Conservation (phyloP, 2,329 filamentous ascomycete genomes). For the Atkinsonella texensis region DNA sequence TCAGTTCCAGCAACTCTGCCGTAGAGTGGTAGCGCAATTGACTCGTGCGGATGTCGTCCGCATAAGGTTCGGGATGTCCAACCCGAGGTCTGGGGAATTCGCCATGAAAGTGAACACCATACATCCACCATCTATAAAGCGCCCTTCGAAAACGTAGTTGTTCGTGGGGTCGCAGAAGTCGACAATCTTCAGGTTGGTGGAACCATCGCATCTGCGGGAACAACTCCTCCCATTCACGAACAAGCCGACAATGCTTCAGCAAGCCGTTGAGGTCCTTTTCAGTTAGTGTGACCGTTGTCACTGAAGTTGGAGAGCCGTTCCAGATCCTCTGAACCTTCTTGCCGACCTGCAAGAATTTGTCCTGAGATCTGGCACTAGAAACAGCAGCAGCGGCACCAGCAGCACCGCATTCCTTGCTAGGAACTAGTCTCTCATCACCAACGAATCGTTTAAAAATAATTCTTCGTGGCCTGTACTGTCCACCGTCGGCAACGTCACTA, state of each 20-base stretch:
- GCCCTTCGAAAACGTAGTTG: constrained; percentile 35
- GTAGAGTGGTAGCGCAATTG: constrained; percentile 33
- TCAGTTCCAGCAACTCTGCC: constrained; percentile 30
- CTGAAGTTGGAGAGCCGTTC: not conserved
- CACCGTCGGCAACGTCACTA: constrained; percentile 21
- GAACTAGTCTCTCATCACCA: constrained; percentile 19
- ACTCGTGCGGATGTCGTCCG: constrained; percentile 28
- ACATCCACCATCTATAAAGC: constrained; percentile 43
- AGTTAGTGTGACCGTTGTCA: constrained; percentile 17
- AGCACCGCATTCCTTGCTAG: constrained; percentile 6
- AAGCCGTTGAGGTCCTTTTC: constrained; percentile 21
- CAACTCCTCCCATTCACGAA: constrained; percentile 25
- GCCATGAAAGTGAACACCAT: constrained; percentile 39
- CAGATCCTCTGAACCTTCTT: constrained; percentile 4
- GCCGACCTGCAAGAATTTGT: constrained; percentile 12
- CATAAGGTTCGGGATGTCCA: constrained; percentile 26
- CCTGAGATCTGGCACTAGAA: not conserved
- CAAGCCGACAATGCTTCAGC: constrained; percentile 23
- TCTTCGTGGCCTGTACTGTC: constrained; percentile 26
- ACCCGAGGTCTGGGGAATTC: constrained; percentile 25
- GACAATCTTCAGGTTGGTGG: constrained; percentile 30
- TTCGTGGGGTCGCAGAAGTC: constrained; percentile 31
- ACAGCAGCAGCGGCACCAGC: not conserved
- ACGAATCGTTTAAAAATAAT: constrained; percentile 26
- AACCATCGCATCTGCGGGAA: constrained; percentile 36